Evolutionary conservation across 768 basidiomycete genomes (phyloP), one percentile per base, ranked within the genome.

Genomic region (Tulasnella sp.): DNA sequence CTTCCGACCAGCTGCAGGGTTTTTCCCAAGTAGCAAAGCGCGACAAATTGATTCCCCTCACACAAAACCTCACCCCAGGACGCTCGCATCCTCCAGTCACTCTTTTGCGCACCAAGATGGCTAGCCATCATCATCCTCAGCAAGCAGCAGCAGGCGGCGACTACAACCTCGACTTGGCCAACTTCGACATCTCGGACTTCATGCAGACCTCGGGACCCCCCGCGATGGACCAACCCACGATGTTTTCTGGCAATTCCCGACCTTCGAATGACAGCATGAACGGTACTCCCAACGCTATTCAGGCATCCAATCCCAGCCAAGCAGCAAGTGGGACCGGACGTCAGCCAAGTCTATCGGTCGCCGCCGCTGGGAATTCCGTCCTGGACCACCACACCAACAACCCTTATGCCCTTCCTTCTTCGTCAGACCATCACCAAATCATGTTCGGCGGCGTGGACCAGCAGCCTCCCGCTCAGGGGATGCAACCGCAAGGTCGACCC

Each of bases 101-200:
- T 68, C 62, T 68, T 68, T 68, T 68, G 31, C 62, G 27, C 62
- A 18, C 62, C 62, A 36, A 68, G 34, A 68, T 68, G 62, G 62
- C 62, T 27, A 68, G 62, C 62, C 62, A 68, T 68, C 62, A 68
- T 34, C 62, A 68, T 34, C 62, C 68, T 39, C 68, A 71, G 76
- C 76, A 77, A 42, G 12, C 42, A 36, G 31, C 44, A n/a, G 34
- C 27, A 36, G n/a, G 48, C 21, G 62, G 40, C 27, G 80, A 78
- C n/a, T 80, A 75, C 56, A 74, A 74, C 16, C 68, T 81, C 31
- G 80, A 81, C 72, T 58, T 81, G 42, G 40, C 78, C 31, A 75
- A 74, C 52, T 81, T 81, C 74, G 80, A 79, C 74, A 80, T 81
- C 44, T 56, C 79, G 21, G 80, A 81, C 27, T 80, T 62, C 46